Percentiles rank a stretch among this genome's conserved stretches.
These are phyloP conservation scores for Lanmaoa rubissima DNA, from an alignment of 768 basidiomycete genomes.

Conservation along the genomic window DNA sequence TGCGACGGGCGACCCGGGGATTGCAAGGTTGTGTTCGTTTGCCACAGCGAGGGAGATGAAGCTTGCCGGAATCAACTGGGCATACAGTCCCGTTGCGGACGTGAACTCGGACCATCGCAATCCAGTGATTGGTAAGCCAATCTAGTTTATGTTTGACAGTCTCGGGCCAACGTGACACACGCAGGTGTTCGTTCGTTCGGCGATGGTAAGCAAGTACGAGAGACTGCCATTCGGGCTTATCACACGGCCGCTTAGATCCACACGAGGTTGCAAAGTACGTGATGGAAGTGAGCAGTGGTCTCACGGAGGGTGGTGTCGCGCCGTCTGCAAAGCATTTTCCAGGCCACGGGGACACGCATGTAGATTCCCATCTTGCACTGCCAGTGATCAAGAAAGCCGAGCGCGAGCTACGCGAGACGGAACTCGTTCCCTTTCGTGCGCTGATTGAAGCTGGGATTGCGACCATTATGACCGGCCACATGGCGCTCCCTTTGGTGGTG, in stretches of 20 bases:
- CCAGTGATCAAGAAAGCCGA: conserved; percentile 56
- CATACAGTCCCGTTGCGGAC: conserved; percentile 68
- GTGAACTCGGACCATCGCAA: conserved; percentile 69
- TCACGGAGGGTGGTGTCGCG: conserved; percentile 49
- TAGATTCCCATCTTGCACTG: conserved; percentile 68
- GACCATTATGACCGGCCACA: conserved; percentile 73
- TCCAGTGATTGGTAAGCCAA: conserved; percentile 62
- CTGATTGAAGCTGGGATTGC: conserved; percentile 44
- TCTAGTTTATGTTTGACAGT: not conserved
- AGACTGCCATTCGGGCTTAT: not conserved
- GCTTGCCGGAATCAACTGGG: conserved; percentile 68
- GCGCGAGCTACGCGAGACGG: conserved; percentile 41
- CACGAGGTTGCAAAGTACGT: conserved; percentile 48
- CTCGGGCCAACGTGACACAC: not conserved
- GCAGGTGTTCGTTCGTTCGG: conserved; percentile 70
- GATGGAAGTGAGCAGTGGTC: conserved; percentile 45
- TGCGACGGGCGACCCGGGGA: conserved; percentile 45
- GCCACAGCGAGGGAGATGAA: conserved; percentile 58
- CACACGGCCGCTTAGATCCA: conserved; percentile 43
- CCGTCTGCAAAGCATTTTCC: conserved; percentile 72
- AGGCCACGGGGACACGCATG: conserved; percentile 70
- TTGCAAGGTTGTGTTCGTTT: conserved; percentile 45
- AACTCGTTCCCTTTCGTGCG: conserved; percentile 57
- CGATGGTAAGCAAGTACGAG: conserved; percentile 44
- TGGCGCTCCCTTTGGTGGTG: conserved; percentile 60